Percentiles rank a stretch among this genome's conserved stretches.
Evolutionary conservation across 495 filamentous ascomycete species (phyloP).

Genomic region (Talaromyces stipitatus): DNA sequence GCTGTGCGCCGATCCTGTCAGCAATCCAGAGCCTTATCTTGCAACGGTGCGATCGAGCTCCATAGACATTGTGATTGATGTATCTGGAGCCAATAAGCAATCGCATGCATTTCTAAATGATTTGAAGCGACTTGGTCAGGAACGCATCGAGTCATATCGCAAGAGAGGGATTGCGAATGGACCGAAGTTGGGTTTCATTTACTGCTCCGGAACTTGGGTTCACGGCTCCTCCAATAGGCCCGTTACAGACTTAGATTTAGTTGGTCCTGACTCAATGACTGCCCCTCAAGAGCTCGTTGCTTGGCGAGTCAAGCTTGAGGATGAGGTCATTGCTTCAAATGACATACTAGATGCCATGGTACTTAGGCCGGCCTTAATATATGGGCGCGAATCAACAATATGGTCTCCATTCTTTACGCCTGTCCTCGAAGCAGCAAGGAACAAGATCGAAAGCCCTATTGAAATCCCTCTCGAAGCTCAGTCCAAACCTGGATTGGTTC

Average conservation of each 20-base stretch:
- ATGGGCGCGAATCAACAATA: constrained; percentile 22
- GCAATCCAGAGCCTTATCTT: constrained; percentile 8
- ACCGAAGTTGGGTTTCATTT: constrained; percentile 36
- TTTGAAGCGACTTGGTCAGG: constrained; percentile 15
- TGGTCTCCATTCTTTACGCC: constrained; percentile 16
- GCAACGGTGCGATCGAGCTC: constrained; percentile 13
- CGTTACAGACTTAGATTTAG: constrained; percentile 22
- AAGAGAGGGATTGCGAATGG: constrained; percentile 9
- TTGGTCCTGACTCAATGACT: constrained; percentile 10
- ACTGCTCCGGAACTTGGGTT: constrained; percentile 33
- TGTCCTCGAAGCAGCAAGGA: constrained; percentile 17
- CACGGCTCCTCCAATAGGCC: constrained; percentile 21
- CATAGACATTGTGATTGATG: constrained; percentile 33
- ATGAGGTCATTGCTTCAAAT: constrained; percentile 19
- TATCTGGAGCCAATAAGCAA: constrained; percentile 13
- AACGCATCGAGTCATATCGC: constrained; percentile 9
- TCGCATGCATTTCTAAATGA: constrained; percentile 11
- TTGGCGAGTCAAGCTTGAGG: constrained; percentile 28
- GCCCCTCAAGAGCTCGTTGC: constrained; percentile 15
- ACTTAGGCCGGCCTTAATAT: constrained; percentile 27
- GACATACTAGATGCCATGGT: constrained; percentile 31
- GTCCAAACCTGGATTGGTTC: constrained; percentile 17
- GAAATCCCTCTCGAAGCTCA: constrained; percentile 15
- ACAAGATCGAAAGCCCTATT: constrained; percentile 3
- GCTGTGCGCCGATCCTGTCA: constrained; percentile 9